Evolutionary conservation across 345 rosid species (phyloP), one percentile per base, ranked within the genome.

Genomic region (Lagerstroemia speciosa): DNA sequence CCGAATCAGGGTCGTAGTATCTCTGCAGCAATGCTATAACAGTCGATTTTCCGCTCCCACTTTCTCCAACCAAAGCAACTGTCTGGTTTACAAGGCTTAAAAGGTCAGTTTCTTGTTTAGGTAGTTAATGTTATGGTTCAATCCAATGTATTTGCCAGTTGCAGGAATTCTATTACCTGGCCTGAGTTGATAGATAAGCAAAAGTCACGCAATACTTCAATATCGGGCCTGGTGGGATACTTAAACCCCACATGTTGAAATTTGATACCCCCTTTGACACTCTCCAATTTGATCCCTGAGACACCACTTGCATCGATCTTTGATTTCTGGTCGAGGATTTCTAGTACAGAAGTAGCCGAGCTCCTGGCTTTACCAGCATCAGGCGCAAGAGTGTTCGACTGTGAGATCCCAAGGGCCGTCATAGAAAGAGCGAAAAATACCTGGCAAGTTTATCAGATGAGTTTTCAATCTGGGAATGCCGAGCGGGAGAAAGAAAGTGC

Each of bases 31-130:
- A 32, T 24, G 86, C 69, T 14, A 74, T 72, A 15, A 73, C 73
- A 0, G 81, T 78, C 27, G 81, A 83, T 72, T 76, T 80, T 11
- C 81, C 79, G 30, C 79, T 71, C n/a, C 86, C 82, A 31, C 86
- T 83, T 31, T 76, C 86, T 34, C 86, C 86, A 58, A 83, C 82
- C 41, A 76, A 57, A 63, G 84, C 86, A 52, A 70, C 79, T 17
- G 76, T 74, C 84, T 78, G 74, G 38, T 15, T 71, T 12, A 29
- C 55, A 43, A 37, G 30, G 32, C 6, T 16, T 72, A 5, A 50
- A n/a, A 22, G 24, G 55, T 50, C 55, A 50, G 55, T 19, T 50
- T 8, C 26, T 14, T 12, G 55, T 6, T 24, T 12, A 9, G 3
- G 11, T 5, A 19, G 26, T 55, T 6, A n/a, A 55, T 24, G 24